phyloP scores from a whole-genome alignment of 2,329 filamentous ascomycete species.

The Diaporthe eres region DNA sequence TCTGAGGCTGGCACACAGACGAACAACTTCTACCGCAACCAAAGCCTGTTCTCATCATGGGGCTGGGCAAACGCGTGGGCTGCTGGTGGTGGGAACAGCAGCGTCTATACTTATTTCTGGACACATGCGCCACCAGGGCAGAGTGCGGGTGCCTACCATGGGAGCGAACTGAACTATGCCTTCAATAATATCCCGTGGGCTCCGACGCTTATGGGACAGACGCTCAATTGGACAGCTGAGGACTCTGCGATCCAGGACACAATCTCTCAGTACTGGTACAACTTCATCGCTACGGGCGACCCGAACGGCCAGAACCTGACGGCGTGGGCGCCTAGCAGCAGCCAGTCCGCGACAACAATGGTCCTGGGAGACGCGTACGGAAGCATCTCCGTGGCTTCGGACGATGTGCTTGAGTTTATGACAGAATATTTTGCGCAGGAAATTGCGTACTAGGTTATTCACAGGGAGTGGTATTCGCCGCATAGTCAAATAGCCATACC shows the following conservation, averaged over 20 bases:
- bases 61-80: slow-evolving; percentile 47
- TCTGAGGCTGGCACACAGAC: slow-evolving; percentile 43
- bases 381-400: slow-evolving; percentile 2
- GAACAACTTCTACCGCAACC: slow-evolving; percentile 48
- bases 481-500: no score
- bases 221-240: slow-evolving; percentile 46
- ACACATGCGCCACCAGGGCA: slow-evolving; percentile 48
- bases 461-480: neutral
- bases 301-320: slow-evolving; percentile 42
- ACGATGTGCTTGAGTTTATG: slow-evolving; percentile 29
- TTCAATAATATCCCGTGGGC: slow-evolving; percentile 50
- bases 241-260: slow-evolving; percentile 48
- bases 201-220: slow-evolving; percentile 33
- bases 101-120: slow-evolving; percentile 51
- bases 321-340: slow-evolving; percentile 38
- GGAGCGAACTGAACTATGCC: slow-evolving; percentile 50
- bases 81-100: slow-evolving; percentile 44
- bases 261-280: slow-evolving; percentile 44
- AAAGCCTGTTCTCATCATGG: slow-evolving; percentile 47
- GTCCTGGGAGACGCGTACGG: slow-evolving; percentile 37
- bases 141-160: slow-evolving; percentile 48
- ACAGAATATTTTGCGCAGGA: slow-evolving; percentile 16
- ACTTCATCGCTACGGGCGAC: slow-evolving; percentile 38
- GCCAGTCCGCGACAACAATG: slow-evolving; percentile 32
- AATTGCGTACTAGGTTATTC: slow-evolving; percentile 4